Evolutionary conservation across 208 protist species (phyloP).

Genomic region (Ichthyophonus hoferi): DNA sequence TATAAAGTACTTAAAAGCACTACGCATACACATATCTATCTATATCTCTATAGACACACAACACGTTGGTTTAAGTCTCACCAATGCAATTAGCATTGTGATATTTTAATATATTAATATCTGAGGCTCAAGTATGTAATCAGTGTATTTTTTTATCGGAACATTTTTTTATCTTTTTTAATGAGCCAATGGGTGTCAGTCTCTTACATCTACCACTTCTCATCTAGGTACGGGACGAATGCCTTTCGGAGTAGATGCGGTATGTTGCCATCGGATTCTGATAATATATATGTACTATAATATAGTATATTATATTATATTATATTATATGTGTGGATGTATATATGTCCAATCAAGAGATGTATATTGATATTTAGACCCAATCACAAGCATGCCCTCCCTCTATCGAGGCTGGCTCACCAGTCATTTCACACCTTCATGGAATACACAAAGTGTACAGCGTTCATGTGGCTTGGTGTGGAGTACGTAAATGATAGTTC

Average conservation of each 20-base stretch:
- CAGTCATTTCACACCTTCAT: no score
- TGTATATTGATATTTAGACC: no score
- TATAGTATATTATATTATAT: no score
- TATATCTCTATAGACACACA: background rate
- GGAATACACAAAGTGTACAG: background rate
- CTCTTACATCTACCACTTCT: no score
- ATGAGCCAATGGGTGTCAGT: no score
- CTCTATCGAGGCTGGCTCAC: no score
- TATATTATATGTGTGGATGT: no score
- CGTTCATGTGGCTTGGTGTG: background rate
- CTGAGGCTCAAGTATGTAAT: background rate
- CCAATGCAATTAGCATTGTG: background rate
- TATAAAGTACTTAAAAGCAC: background rate
- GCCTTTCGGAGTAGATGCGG: constrained; percentile 10
- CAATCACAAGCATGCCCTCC: no score
- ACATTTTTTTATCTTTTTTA: background rate
- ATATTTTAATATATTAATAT: background rate
- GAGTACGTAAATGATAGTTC: background rate
- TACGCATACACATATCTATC: background rate
- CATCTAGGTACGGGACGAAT: background rate
- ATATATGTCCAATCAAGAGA: no score
- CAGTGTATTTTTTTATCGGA: background rate
- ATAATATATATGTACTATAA: no score
- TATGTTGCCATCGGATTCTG: no score
- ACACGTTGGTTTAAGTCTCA: background rate